Conservation (phyloP, 805 yeast species). For the Saccharomycopsis synnaedendra region DNA sequence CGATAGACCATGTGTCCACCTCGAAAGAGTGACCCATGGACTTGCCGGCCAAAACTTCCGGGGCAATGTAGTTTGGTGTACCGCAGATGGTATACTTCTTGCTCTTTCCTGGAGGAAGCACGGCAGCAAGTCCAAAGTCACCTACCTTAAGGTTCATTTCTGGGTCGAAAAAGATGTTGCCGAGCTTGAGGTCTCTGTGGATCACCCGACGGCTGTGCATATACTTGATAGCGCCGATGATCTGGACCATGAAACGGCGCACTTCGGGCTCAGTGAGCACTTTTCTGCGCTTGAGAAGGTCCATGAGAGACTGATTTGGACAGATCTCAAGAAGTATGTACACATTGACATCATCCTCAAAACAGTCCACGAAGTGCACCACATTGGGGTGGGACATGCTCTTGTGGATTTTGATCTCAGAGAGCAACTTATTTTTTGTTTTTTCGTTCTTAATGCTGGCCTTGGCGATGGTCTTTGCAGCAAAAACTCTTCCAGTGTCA, state of each 20-base stretch:
- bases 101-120: constrained; percentile 58
- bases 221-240: constrained; percentile 87
- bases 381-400: constrained; percentile 80
- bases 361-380: constrained; percentile 90
- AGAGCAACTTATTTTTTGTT: constrained; percentile 70
- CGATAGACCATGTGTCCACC: constrained; percentile 96
- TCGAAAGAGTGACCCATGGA: constrained; percentile 84
- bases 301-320: constrained; percentile 91
- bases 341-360: constrained; percentile 92
- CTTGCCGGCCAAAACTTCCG: constrained; percentile 89
- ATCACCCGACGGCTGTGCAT: constrained; percentile 87
- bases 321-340: constrained; percentile 91
- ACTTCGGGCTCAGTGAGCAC: constrained; percentile 87
- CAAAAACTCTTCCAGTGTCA: constrained; percentile 74
- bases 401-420: constrained; percentile 93
- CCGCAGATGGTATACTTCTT: constrained; percentile 94
- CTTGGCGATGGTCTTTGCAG: constrained; percentile 95
- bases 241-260: constrained; percentile 79
- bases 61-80: constrained; percentile 97
- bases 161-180: constrained; percentile 90
- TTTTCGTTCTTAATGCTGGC: constrained; percentile 85
- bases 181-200: constrained; percentile 92
- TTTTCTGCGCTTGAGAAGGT: constrained; percentile 74
- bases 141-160: constrained; percentile 93
- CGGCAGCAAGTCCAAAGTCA: constrained; percentile 97